phyloP scores from a whole-genome alignment of 805 yeast genomes.

The Spathaspora sp. region DNA sequence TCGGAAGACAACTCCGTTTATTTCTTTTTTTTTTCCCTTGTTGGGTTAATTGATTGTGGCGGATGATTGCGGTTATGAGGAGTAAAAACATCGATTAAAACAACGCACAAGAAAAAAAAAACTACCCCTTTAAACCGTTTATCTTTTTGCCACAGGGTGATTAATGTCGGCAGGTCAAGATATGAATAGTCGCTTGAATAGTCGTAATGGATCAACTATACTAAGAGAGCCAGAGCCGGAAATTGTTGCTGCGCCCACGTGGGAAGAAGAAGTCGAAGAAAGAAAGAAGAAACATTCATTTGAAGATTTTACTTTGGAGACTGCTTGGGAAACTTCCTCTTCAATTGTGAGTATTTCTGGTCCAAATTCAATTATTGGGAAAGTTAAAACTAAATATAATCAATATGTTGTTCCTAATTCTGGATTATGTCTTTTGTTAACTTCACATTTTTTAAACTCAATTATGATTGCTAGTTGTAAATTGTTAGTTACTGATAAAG shows the following conservation, averaged over 20 bases:
- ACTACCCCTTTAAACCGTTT: background rate
- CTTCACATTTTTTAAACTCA: constrained; percentile 72
- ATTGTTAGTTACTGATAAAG: constrained; percentile 63
- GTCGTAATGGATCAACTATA: background rate
- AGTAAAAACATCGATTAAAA: background rate
- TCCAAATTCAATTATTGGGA: background rate
- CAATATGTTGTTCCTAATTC: constrained; percentile 28
- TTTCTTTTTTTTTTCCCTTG: background rate
- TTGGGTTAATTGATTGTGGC: background rate
- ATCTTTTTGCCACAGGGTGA: background rate
- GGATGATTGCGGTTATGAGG: background rate
- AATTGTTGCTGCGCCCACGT: background rate
- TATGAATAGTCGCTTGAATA: background rate
- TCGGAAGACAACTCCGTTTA: background rate
- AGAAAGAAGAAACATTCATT: background rate
- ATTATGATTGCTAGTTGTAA: constrained; percentile 75
- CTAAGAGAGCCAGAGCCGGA: background rate
- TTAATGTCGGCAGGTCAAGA: background rate
- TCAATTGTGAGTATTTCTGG: background rate
- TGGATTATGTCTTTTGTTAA: constrained; percentile 56
- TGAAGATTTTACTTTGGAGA: background rate
- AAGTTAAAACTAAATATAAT: background rate
- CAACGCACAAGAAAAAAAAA: background rate
- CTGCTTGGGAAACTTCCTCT: background rate
- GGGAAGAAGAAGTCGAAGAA: background rate